Evolutionary conservation across 768 basidiomycete species (phyloP), one percentile per base, ranked within the genome.

Genomic region (Boletus rufocinnamomeus): DNA sequence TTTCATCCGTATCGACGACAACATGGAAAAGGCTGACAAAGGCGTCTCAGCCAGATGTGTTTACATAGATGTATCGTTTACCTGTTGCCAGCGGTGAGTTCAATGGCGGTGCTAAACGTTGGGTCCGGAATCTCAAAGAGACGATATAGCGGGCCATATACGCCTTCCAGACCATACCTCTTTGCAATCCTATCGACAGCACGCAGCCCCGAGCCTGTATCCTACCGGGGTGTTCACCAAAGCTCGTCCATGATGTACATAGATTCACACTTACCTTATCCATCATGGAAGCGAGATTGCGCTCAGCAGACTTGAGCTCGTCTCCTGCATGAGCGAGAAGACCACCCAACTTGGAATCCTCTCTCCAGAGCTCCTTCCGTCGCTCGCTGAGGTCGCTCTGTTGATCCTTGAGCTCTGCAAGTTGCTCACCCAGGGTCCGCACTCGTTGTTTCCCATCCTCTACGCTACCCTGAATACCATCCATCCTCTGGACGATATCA

Each of bases 71-170:
- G 16, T 54, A n/a, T 10, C 25, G 0, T 63, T 30, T 55, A 95
- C 95, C 93, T 95, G 70, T 93, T 98, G 0, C 96, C 95, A 0
- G 95, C 97, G 0, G 96, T 98, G 37, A 95, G 82, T 71, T 99
- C 97, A 6, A 98, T 84, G 1, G 97, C 93, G 4, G 84, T 93
- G 70, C 92, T 95, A 77, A 92, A 98, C 63, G 87, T 92, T 43
- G 83, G 74, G 64, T 98, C 95, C 1, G 87, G 82, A 57, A 96
- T 87, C 63, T 95, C 91, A 68, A 97, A 96, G 4, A 98, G 84
- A 52, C 92, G 88, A 70, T 98, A 99, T 8, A 99, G 74, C 0
- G 97, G 95, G 0, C 97, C 97, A 66, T 95, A 92, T 9, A 98
- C 95, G 2, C 95, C 95, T 11, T 84, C 80, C 6, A 97, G 75